Conservation (phyloP, 345 rosid species). For the Angophora floribunda region DNA sequence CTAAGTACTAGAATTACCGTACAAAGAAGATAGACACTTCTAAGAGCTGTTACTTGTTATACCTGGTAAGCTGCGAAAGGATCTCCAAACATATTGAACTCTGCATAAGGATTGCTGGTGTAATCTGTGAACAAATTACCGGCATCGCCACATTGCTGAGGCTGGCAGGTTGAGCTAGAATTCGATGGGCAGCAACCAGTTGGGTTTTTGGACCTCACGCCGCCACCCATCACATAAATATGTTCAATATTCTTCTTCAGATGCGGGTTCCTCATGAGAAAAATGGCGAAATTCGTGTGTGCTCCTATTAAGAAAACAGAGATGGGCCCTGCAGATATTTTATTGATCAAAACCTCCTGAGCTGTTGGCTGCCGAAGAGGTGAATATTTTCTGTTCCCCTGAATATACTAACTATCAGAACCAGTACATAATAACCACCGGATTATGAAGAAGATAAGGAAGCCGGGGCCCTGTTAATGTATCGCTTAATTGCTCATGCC, state of each 20-base stretch:
- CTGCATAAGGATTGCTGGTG: constrained; percentile 76
- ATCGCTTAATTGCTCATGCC: neutral
- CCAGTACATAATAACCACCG: neutral
- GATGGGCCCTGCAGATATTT: constrained; percentile 60
- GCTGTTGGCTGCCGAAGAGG: constrained; percentile 74
- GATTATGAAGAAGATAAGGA: neutral
- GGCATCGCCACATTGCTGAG: constrained; percentile 48
- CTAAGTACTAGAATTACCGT: neutral
- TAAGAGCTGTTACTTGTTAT: neutral
- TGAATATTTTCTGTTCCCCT: constrained; percentile 73
- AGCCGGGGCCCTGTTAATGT: neutral
- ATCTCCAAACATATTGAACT: constrained; percentile 77
- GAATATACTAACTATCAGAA: constrained; percentile 5
- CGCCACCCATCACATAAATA: constrained; percentile 85
- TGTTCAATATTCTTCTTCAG: constrained; percentile 69
- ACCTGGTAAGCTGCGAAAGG: constrained; percentile 95
- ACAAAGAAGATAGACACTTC: neutral
- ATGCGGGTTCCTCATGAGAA: constrained; percentile 71
- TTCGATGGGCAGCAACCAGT: constrained; percentile 58
- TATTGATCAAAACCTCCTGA: constrained; percentile 69
- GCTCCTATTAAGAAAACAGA: constrained; percentile 48
- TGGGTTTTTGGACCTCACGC: constrained; percentile 53
- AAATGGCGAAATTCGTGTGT: constrained; percentile 70
- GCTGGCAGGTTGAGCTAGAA: constrained; percentile 34
- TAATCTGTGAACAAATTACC: constrained; percentile 73